Percentiles rank a stretch among this genome's conserved stretches.
phyloP scores from a whole-genome alignment of 1,139 yeast genomes.

The Yamadazyma membranifaciens region DNA sequence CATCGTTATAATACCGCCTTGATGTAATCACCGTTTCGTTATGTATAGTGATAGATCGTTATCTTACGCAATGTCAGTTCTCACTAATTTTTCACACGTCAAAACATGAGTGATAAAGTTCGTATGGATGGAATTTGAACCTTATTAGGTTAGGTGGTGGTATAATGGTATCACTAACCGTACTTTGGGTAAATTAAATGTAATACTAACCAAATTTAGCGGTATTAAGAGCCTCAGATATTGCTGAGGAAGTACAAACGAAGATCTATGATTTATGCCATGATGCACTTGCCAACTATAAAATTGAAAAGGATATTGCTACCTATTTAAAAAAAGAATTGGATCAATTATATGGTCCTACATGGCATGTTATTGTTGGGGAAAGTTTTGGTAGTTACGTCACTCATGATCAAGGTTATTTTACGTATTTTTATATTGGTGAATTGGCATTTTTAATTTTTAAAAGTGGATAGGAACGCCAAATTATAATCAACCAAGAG shows the following conservation, averaged over 20 bases:
- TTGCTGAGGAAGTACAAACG: constrained; percentile 57
- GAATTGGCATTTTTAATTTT: constrained; percentile 78
- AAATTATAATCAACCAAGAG: neutral
- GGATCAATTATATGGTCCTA: constrained; percentile 62
- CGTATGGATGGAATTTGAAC: constrained; percentile 1
- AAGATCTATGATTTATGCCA: constrained; percentile 58
- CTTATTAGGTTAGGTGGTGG: no score
- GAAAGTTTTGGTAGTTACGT: constrained; percentile 91
- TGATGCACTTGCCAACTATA: constrained; percentile 44
- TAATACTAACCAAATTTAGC: constrained; percentile 24
- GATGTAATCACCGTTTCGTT: no score
- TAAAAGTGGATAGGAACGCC: constrained; percentile 55
- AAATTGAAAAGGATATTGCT: constrained; percentile 74
- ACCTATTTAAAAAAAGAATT: constrained; percentile 73
- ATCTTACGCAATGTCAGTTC: neutral
- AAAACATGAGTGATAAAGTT: constrained; percentile 6
- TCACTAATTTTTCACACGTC: neutral
- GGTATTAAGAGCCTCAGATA: constrained; percentile 47
- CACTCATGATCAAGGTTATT: constrained; percentile 83
- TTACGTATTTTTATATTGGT: constrained; percentile 81
- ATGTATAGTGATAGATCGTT: no score
- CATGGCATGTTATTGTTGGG: constrained; percentile 97
- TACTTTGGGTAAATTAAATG: no score
- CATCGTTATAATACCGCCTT: neutral
- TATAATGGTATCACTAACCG: no score